Conservation (phyloP, 768 basidiomycete genomes). For the Mycena filopes region DNA sequence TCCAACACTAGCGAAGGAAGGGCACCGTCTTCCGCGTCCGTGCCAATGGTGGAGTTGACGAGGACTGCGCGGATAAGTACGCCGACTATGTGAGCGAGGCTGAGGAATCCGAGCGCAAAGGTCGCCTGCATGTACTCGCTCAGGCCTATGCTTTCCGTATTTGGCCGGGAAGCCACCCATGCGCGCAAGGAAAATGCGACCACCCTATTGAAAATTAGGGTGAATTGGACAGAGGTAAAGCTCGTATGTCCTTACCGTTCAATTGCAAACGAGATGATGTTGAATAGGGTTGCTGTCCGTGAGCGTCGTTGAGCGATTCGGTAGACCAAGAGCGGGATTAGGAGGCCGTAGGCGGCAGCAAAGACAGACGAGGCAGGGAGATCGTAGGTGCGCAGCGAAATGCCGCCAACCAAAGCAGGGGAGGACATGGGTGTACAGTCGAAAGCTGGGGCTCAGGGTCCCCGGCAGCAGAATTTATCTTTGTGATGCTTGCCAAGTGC, state of each 20-base stretch:
- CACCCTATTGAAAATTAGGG: slow-evolving; percentile 22
- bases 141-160: slow-evolving; percentile 35
- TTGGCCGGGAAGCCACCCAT: slow-evolving; percentile 23
- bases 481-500: neutral
- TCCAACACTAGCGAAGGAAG: slow-evolving; percentile 22
- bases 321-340: slow-evolving; percentile 16
- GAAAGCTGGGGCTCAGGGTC: too few species aligned
- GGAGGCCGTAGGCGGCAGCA: slow-evolving; percentile 24
- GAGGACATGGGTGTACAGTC: too few species aligned
- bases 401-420: slow-evolving; percentile 29
- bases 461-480: neutral
- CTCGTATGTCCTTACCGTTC: slow-evolving; percentile 20
- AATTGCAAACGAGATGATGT: slow-evolving; percentile 9
- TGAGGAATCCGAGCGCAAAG: slow-evolving; percentile 40
- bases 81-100: slow-evolving; percentile 34
- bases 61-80: slow-evolving; percentile 38
- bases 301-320: slow-evolving; percentile 12
- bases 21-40: slow-evolving; percentile 12
- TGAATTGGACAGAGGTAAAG: neutral
- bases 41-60: slow-evolving; percentile 40
- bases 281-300: slow-evolving; percentile 2
- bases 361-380: slow-evolving; percentile 14
- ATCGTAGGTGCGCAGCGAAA: slow-evolving; percentile 22
- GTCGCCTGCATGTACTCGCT: slow-evolving; percentile 42
- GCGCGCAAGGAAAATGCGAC: slow-evolving; percentile 39